Evolutionary conservation across 352 stramenopile genomes (phyloP).

Genomic region (Globisporangium alternatum): DNA sequence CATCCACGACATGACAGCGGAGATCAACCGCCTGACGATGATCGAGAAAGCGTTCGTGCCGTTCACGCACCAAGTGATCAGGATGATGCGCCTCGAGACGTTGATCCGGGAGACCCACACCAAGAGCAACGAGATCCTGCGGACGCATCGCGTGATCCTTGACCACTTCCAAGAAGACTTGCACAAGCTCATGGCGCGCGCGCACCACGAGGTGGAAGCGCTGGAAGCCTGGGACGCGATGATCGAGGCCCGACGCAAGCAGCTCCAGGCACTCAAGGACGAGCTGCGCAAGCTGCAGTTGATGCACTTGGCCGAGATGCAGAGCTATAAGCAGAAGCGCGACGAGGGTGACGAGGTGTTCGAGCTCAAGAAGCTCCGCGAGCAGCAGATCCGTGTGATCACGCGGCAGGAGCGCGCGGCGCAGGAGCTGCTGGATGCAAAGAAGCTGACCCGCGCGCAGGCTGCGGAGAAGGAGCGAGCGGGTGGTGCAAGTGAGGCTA

Average conservation of each 20-base stretch:
- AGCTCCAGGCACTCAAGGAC: slow-evolving; percentile 57
- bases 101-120: slow-evolving; percentile 40
- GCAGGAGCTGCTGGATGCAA: slow-evolving; percentile 34
- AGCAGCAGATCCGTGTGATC: slow-evolving; percentile 46
- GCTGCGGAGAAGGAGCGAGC: slow-evolving; percentile 17
- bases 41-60: slow-evolving; percentile 77
- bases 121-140: slow-evolving; percentile 38
- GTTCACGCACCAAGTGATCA: slow-evolving; percentile 73
- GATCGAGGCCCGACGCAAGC: slow-evolving; percentile 51
- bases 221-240: slow-evolving; percentile 72
- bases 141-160: slow-evolving; percentile 41
- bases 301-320: slow-evolving; percentile 56
- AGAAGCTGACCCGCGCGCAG: slow-evolving; percentile 34
- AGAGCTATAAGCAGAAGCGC: slow-evolving; percentile 57
- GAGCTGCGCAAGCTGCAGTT: slow-evolving; percentile 54
- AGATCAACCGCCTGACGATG: slow-evolving; percentile 53
- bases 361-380: slow-evolving; percentile 53
- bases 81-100: slow-evolving; percentile 34
- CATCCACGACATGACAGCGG: slow-evolving; percentile 61
- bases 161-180: slow-evolving; percentile 60
- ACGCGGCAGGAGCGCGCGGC: slow-evolving; percentile 40
- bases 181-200: slow-evolving; percentile 44
- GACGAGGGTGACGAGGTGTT: slow-evolving; percentile 65
- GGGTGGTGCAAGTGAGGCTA: slow-evolving; percentile 9
- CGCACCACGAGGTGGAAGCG: slow-evolving; percentile 44